Conservation (phyloP, 139 green algal genomes). For the Zygnema circumcarinatum region DNA sequence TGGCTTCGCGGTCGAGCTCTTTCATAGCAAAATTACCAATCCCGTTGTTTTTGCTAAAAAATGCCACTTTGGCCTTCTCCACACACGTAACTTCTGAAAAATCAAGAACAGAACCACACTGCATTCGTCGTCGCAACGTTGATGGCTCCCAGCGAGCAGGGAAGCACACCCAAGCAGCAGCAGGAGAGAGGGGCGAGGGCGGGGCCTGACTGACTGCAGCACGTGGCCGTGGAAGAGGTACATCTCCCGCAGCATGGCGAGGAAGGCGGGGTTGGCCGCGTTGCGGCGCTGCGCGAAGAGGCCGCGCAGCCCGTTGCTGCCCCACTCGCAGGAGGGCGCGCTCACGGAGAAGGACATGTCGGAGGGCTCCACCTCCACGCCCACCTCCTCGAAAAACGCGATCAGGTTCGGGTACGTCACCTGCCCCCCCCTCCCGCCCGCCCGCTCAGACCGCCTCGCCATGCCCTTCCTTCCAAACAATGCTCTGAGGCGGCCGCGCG, state of each 20-base stretch:
- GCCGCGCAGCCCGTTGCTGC: constrained; percentile 73
- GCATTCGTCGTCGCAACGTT: too few species aligned
- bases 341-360: constrained; percentile 94
- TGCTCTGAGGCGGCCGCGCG: too few species aligned
- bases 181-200: too few species aligned
- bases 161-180: too few species aligned
- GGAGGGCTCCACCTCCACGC: constrained; percentile 83
- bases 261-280: constrained; percentile 73
- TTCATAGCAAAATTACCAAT: too few species aligned
- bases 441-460: too few species aligned
- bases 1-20: not conserved
- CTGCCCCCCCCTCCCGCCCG: too few species aligned
- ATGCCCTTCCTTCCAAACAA: not conserved
- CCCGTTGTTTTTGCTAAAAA: not conserved
- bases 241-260: constrained; percentile 89
- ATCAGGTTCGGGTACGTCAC: constrained; percentile 95
- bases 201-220: not conserved
- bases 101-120: too few species aligned
- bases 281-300: constrained; percentile 89
- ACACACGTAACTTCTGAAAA: not conserved
- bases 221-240: constrained; percentile 75
- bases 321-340: constrained; percentile 82
- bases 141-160: too few species aligned
- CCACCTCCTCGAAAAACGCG: constrained; percentile 85
- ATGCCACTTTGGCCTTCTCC: not conserved